phyloP scores from a whole-genome alignment of 2,329 filamentous ascomycete species.

The Cladobotryum protrusum region DNA sequence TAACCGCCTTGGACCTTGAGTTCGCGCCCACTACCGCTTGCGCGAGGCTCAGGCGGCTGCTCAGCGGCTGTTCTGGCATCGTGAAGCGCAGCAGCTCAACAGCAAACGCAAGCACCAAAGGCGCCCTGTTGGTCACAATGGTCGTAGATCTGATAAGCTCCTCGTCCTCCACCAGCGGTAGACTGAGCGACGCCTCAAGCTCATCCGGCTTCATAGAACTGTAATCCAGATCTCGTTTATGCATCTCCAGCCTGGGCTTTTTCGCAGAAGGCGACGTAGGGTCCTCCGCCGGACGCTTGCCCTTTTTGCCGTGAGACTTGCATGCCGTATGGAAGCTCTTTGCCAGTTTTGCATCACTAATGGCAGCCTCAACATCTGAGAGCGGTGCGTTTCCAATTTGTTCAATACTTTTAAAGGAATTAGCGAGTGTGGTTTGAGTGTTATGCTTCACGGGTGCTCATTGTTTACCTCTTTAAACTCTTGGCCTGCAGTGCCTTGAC shows the following conservation, averaged over 20 bases:
- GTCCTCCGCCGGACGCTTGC: conserved; percentile 24
- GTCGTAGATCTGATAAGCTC: conserved; percentile 50
- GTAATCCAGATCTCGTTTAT: conserved; percentile 31
- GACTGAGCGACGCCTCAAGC: conserved; percentile 54
- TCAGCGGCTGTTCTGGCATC: conserved; percentile 78
- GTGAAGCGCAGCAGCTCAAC: conserved; percentile 68
- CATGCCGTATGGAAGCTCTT: conserved; percentile 48
- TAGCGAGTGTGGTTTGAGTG: neutral
- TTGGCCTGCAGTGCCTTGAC: conserved; percentile 51
- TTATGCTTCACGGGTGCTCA: neutral
- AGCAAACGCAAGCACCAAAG: conserved; percentile 74
- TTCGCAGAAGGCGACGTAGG: conserved; percentile 19
- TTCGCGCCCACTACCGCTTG: conserved; percentile 82
- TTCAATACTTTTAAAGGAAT: conserved; percentile 37
- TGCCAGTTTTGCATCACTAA: conserved; percentile 44
- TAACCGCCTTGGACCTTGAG: conserved; percentile 68
- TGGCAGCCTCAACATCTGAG: conserved; percentile 37
- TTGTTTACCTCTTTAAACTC: conserved; percentile 47
- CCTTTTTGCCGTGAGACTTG: conserved; percentile 44
- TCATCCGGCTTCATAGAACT: conserved; percentile 46
- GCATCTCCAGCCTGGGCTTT: conserved; percentile 27
- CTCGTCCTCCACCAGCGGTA: conserved; percentile 54
- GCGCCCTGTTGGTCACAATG: conserved; percentile 72
- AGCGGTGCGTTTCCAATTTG: conserved; percentile 48
- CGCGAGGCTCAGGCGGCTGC: conserved; percentile 74